Conservation (phyloP, 169 alveolate genomes). For the Eimeria tenella region DNA sequence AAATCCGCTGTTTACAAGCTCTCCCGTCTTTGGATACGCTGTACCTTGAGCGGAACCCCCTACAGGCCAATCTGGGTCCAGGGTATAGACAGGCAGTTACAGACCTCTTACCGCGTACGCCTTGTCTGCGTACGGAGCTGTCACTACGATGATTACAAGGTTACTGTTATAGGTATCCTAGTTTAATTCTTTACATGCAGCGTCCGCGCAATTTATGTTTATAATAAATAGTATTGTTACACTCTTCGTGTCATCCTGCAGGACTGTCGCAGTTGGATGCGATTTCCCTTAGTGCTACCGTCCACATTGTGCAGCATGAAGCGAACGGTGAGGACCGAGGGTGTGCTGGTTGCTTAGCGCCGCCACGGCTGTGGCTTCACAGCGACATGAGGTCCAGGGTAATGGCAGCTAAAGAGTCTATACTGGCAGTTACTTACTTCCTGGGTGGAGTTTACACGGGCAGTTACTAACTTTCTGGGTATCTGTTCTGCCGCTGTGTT, state of each 20-base stretch:
- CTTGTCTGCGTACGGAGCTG: background rate
- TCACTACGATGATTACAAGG: background rate
- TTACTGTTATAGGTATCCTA: background rate
- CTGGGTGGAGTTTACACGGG: background rate
- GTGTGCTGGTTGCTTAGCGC: background rate
- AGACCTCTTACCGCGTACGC: conserved; percentile 81
- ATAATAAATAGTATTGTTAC: background rate
- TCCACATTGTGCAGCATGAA: conserved; percentile 56
- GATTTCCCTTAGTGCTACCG: conserved; percentile 12
- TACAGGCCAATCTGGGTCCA: conserved; percentile 83
- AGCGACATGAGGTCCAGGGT: background rate
- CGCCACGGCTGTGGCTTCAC: background rate
- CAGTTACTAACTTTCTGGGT: no score
- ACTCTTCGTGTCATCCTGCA: background rate
- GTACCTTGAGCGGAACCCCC: conserved; percentile 85
- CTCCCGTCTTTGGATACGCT: conserved; percentile 79
- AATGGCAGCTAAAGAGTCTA: background rate
- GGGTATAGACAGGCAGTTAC: conserved; percentile 82
- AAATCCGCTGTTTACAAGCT: conserved; percentile 65
- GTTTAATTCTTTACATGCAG: background rate
- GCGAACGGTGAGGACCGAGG: conserved; percentile 34
- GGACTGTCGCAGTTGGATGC: conserved; percentile 78
- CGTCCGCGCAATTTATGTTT: background rate
- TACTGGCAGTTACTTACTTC: background rate
- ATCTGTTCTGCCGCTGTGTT: background rate